Evolutionary conservation across 1,139 yeast genomes (phyloP).

Genomic region (Yamadazyma jaroonii): DNA sequence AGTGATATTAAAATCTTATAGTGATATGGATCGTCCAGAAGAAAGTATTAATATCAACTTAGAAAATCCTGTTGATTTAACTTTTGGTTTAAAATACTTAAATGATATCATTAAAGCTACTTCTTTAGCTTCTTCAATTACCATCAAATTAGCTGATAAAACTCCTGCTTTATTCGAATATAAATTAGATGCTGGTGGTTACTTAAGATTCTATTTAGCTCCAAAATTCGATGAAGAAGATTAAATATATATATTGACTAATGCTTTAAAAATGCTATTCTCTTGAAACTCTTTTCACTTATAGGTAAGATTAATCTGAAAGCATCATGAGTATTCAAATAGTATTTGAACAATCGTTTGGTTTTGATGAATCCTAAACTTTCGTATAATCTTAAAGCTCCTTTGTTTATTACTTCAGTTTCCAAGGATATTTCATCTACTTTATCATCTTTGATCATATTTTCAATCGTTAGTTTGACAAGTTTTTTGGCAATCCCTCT

Average conservation of each 20-base stretch:
- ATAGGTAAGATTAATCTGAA: slow-evolving; percentile 62
- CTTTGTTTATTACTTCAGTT: slow-evolving; percentile 79
- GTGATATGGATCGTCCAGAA: slow-evolving; percentile 78
- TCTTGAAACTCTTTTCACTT: slow-evolving; percentile 24
- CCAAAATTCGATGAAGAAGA: slow-evolving; percentile 96
- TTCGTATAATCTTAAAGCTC: slow-evolving; percentile 79
- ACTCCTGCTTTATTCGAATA: slow-evolving; percentile 95
- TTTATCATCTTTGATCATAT: slow-evolving; percentile 51
- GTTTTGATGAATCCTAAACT: slow-evolving; percentile 81
- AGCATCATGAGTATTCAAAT: slow-evolving; percentile 91
- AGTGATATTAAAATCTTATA: slow-evolving; percentile 79
- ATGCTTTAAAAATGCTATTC: slow-evolving; percentile 31
- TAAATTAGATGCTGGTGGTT: slow-evolving; percentile 84
- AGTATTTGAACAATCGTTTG: slow-evolving; percentile 81
- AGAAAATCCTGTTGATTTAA: slow-evolving; percentile 82
- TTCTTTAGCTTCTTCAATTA: slow-evolving; percentile 69
- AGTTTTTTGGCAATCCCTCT: slow-evolving; percentile 76
- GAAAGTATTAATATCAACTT: slow-evolving; percentile 73
- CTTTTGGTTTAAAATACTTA: slow-evolving; percentile 89
- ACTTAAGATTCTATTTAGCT: slow-evolving; percentile 92
- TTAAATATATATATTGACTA: slow-evolving; percentile 19
- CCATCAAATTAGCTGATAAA: slow-evolving; percentile 83
- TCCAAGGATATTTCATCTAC: slow-evolving; percentile 91
- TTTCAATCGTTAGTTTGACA: slow-evolving; percentile 61
- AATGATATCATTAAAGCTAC: slow-evolving; percentile 91